These are phyloP conservation scores for Cyberlindnera americana DNA, from an alignment of 805 yeast genomes.

Conservation along the genomic window DNA sequence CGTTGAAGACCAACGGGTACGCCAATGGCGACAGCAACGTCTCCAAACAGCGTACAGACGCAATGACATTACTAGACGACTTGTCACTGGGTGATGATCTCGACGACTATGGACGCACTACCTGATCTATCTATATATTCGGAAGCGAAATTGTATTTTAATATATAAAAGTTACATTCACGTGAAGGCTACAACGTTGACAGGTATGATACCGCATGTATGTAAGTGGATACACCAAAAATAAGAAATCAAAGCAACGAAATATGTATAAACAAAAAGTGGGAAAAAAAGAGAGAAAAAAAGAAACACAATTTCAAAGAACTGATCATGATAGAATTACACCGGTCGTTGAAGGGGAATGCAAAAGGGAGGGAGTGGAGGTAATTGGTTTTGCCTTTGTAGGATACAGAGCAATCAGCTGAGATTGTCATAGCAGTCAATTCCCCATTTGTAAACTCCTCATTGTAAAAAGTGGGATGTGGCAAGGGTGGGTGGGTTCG, in stretches of 20 bases:
- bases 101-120: slow-evolving; percentile 11
- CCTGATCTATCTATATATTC: background rate
- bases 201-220: too few relatives aligned
- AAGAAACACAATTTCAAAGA: background rate
- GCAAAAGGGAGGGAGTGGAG: background rate
- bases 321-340: slow-evolving; percentile 3
- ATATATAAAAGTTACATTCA: too few relatives aligned
- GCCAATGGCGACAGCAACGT: slow-evolving; percentile 4
- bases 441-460: too few relatives aligned
- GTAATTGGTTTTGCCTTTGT: too few relatives aligned
- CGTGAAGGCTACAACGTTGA: too few relatives aligned
- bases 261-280: background rate
- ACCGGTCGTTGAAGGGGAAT: background rate
- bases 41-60: slow-evolving; percentile 22
- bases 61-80: slow-evolving; percentile 22
- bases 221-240: too few relatives aligned
- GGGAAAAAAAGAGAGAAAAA: background rate
- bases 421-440: too few relatives aligned
- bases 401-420: too few relatives aligned
- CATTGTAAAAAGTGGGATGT: too few relatives aligned
- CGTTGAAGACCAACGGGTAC: slow-evolving; percentile 3
- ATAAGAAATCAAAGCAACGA: background rate
- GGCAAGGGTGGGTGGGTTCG: too few relatives aligned
- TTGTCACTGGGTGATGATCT: slow-evolving; percentile 20
- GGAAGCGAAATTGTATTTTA: too few relatives aligned